Percentiles rank a stretch among this genome's conserved stretches.
phyloP scores from a whole-genome alignment of 1,139 yeast genomes.

The Blastobotrys aristatus region DNA sequence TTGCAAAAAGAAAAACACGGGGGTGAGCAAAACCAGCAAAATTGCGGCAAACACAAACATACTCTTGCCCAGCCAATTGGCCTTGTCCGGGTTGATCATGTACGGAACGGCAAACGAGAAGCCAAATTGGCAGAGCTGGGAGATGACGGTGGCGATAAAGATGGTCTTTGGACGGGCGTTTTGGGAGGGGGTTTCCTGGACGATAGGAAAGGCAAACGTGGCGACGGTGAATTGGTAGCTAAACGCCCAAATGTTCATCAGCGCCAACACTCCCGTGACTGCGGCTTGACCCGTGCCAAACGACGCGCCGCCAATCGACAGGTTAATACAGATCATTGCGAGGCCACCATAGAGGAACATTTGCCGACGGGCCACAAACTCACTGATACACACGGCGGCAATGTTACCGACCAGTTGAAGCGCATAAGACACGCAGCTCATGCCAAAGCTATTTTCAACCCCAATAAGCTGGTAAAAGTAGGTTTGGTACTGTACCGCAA shows the following conservation, averaged over 20 bases:
- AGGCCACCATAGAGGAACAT: too few relatives aligned
- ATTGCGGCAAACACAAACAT: constrained; percentile 50
- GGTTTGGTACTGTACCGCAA: too few relatives aligned
- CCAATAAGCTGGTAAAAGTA: too few relatives aligned
- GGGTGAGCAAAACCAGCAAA: constrained; percentile 35
- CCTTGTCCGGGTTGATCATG: constrained; percentile 51
- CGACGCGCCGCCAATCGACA: too few relatives aligned
- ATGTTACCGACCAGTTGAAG: too few relatives aligned
- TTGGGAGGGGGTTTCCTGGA: constrained; percentile 52
- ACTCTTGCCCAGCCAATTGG: constrained; percentile 53
- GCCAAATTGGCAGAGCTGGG: constrained; percentile 43
- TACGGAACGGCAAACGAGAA: constrained; percentile 45
- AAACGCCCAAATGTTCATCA: constrained; percentile 22
- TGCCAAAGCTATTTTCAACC: too few relatives aligned
- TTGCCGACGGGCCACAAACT: too few relatives aligned
- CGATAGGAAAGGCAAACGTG: constrained; percentile 51
- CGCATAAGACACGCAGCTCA: too few relatives aligned
- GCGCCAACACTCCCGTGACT: too few relatives aligned
- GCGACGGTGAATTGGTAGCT: constrained; percentile 51
- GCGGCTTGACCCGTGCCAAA: too few relatives aligned
- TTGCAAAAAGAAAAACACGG: constrained; percentile 53
- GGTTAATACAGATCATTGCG: too few relatives aligned
- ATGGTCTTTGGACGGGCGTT: constrained; percentile 51
- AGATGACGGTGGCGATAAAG: constrained; percentile 47
- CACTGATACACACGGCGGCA: too few relatives aligned